These are phyloP conservation scores for Lentinus tigrinus DNA, from an alignment of 768 basidiomycete genomes.

Conservation along the genomic window DNA sequence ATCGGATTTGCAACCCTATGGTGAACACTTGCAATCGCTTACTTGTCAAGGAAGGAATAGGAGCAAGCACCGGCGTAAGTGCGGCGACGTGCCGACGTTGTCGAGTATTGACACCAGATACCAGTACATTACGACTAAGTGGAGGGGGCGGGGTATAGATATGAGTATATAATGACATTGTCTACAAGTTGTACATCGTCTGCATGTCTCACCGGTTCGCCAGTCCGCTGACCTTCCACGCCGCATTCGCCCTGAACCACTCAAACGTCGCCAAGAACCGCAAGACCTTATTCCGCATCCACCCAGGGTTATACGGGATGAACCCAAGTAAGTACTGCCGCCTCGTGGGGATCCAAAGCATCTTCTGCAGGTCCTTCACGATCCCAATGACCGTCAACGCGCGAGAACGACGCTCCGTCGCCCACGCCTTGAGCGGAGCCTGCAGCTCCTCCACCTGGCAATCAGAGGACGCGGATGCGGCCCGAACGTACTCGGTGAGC, in stretches of 20 bases:
- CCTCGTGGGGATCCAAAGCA: conserved; percentile 26
- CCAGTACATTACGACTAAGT: too few relatives aligned
- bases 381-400: conserved; percentile 43
- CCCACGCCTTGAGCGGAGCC: conserved; percentile 34
- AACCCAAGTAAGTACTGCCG: conserved; percentile 14
- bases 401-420: conserved; percentile 34
- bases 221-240: conserved; percentile 33
- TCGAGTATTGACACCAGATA: too few relatives aligned
- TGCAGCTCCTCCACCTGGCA: conserved; percentile 27
- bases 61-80: too few relatives aligned
- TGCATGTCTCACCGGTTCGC: conserved; percentile 15
- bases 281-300: conserved; percentile 28
- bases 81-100: too few relatives aligned
- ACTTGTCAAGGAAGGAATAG: too few relatives aligned
- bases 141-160: too few relatives aligned
- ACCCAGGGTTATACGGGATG: conserved; percentile 26
- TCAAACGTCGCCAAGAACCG: conserved; percentile 22
- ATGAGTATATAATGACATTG: too few relatives aligned
- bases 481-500: conserved; percentile 36
- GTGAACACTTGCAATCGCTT: too few relatives aligned
- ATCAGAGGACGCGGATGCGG: neutral
- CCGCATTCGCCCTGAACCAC: conserved; percentile 20
- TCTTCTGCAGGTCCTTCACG: conserved; percentile 34
- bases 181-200: too few relatives aligned
- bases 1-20: too few relatives aligned